Conservation (phyloP, 1,284 basidiomycete species). For the Cutaneotrichosporon sp. region DNA sequence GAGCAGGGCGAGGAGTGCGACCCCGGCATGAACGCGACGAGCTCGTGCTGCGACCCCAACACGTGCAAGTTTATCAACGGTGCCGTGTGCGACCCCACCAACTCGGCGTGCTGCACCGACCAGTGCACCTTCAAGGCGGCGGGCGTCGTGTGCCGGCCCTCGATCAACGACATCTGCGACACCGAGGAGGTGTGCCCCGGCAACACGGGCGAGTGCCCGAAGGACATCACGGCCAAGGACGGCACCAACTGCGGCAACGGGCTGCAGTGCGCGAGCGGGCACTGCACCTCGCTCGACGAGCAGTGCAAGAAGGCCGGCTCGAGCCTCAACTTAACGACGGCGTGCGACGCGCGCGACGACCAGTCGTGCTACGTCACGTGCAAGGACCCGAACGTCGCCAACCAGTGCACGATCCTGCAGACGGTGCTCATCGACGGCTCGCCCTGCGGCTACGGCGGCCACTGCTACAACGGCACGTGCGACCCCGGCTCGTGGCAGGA, state of each 20-base stretch:
- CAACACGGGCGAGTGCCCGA: slow-evolving; percentile 69
- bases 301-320: slow-evolving; percentile 78
- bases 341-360: slow-evolving; percentile 68
- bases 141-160: slow-evolving; percentile 66
- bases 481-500: slow-evolving; percentile 64
- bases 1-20: slow-evolving; percentile 80
- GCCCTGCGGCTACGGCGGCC: slow-evolving; percentile 77
- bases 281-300: slow-evolving; percentile 73
- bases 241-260: slow-evolving; percentile 70
- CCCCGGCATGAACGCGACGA: slow-evolving; percentile 66
- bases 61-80: slow-evolving; percentile 70
- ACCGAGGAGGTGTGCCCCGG: slow-evolving; percentile 78
- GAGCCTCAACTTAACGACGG: slow-evolving; percentile 65
- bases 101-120: slow-evolving; percentile 73
- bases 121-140: slow-evolving; percentile 69
- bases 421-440: slow-evolving; percentile 80
- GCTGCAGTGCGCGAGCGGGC: slow-evolving; percentile 75
- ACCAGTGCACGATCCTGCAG: slow-evolving; percentile 73
- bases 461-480: slow-evolving; percentile 68
- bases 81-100: slow-evolving; percentile 78
- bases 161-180: slow-evolving; percentile 72
- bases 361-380: slow-evolving; percentile 76
- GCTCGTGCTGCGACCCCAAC: slow-evolving; percentile 65
- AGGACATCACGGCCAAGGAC: slow-evolving; percentile 67
- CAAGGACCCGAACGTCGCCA: slow-evolving; percentile 64